Evolutionary conservation across 805 yeast genomes (phyloP), one percentile per base, ranked within the genome.

Genomic region (Hanseniaspora lachancei): DNA sequence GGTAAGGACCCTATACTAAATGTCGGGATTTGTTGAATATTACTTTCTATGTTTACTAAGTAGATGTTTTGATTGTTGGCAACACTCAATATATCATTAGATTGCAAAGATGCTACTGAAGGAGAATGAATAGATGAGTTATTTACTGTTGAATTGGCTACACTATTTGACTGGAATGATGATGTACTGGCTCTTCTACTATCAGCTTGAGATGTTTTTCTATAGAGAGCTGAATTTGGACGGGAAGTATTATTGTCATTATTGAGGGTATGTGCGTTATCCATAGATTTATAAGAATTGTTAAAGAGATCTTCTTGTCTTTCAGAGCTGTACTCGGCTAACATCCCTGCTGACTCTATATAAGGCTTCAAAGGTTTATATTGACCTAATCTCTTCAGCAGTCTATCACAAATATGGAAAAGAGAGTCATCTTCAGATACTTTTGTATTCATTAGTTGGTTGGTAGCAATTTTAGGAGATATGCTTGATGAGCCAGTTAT

Each of bases 1-100:
- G 91, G 95, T 46, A 82, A 73, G 16, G 84, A 81, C 32, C 95
- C 95, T 58, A 84, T 85, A 49, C 84, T 79, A 68, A 80, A 86
- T 6, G 88, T 86, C 63, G 74, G 66, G 47, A 69, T 61, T 13
- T 67, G 63, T 59, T 65, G 69, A 56, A 66, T 71, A 62, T 64
- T 63, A 42, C 60, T 64, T 21, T 62, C 55, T 58, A 58, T 64
- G 58, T 60, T 64, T 20, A 29, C 23, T n/a, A 51, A n/a, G 21
- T 36, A 41, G 16, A 51, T 44, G 57, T 61, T 36, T 43, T 51
- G 55, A n/a, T 41, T 51, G 39, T 44, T 51, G 23, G 29, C 44
- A 20, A 43, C 39, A 24, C 18, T 21, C 9, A 51, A 24, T 12
- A 51, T 16, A 10, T 51, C 49, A 36, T 20, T 51, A 18, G 43